Percentiles rank a stretch among this genome's conserved stretches.
These are phyloP conservation scores for Xylaria intraflava DNA, from an alignment of 495 filamentous ascomycete genomes.

Conservation along the genomic window DNA sequence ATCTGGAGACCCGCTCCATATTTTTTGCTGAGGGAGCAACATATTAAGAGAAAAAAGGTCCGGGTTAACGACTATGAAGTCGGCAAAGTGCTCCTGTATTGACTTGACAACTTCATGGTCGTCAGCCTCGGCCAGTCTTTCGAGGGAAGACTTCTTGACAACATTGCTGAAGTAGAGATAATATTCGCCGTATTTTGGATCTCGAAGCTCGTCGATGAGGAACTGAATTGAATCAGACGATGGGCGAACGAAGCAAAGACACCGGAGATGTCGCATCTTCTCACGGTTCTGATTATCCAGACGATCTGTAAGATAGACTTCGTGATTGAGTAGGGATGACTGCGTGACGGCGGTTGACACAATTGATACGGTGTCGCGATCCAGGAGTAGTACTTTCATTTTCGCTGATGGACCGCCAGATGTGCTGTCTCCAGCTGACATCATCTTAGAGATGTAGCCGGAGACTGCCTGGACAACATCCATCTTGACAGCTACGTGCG, in stretches of 20 bases:
- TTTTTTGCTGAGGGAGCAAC: slow-evolving; percentile 61
- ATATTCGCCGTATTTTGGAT: slow-evolving; percentile 97
- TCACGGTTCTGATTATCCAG: slow-evolving; percentile 85
- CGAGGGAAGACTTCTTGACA: slow-evolving; percentile 90
- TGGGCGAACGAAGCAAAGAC: slow-evolving; percentile 86
- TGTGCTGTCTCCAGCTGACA: slow-evolving; percentile 73
- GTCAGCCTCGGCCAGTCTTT: slow-evolving; percentile 93
- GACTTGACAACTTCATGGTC: slow-evolving; percentile 91
- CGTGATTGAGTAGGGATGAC: slow-evolving; percentile 90
- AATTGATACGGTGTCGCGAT: slow-evolving; percentile 90
- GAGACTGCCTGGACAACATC: slow-evolving; percentile 88
- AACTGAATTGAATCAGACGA: slow-evolving; percentile 86
- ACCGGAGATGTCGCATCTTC: slow-evolving; percentile 96
- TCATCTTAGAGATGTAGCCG: slow-evolving; percentile 96
- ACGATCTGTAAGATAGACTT: slow-evolving; percentile 95
- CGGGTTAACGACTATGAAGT: slow-evolving; percentile 90
- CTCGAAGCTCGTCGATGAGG: slow-evolving; percentile 90
- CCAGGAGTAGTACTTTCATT: slow-evolving; percentile 97
- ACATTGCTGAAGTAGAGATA: slow-evolving; percentile 96
- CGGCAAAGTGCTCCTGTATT: slow-evolving; percentile 92
- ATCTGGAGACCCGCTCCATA: slow-evolving; percentile 78
- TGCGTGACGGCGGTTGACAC: slow-evolving; percentile 93
- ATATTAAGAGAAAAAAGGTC: slow-evolving; percentile 83
- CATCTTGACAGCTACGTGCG: slow-evolving; percentile 48
- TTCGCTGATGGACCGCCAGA: slow-evolving; percentile 70